A percentile compares a stretch with the other conserved stretches of the same genome.
Evolutionary conservation across 768 basidiomycete genomes (phyloP).

Genomic region (Calocera viscosa): DNA sequence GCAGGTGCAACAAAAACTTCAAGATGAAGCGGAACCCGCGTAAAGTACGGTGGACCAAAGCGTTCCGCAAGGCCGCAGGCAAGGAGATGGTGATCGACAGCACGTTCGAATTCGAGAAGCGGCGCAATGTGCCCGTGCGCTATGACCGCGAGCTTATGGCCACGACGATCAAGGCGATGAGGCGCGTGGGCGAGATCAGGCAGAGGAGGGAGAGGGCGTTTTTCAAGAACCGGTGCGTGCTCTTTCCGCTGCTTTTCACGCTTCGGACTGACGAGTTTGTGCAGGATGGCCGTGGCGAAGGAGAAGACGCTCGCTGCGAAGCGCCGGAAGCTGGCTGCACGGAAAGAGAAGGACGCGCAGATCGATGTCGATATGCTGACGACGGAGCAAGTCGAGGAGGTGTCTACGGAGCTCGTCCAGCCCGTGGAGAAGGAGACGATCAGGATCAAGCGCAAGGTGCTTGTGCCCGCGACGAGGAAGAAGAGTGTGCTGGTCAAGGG

Average conservation of each 20-base stretch:
- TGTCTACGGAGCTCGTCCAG: conserved; percentile 52
- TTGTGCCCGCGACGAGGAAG: conserved; percentile 38
- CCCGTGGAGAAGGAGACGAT: conserved; percentile 39
- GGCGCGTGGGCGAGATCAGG: conserved; percentile 86
- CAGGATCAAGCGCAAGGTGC: conserved; percentile 64
- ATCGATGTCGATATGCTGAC: background rate
- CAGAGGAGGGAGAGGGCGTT: conserved; percentile 81
- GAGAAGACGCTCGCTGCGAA: conserved; percentile 35
- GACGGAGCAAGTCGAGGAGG: conserved; percentile 6
- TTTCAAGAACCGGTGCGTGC: conserved; percentile 63
- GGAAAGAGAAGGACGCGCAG: background rate
- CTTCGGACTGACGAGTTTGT: background rate
- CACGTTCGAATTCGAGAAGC: conserved; percentile 97
- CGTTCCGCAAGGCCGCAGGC: conserved; percentile 94
- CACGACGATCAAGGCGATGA: conserved; percentile 93
- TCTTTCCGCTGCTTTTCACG: background rate
- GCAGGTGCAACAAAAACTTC: conserved; percentile 97
- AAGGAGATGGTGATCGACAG: conserved; percentile 99
- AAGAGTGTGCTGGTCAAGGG: conserved; percentile 63
- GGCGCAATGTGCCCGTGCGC: conserved; percentile 90
- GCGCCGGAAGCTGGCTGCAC: conserved; percentile 11
- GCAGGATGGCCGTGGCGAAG: conserved; percentile 16
- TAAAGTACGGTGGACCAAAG: conserved; percentile 98
- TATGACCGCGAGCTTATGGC: conserved; percentile 90
- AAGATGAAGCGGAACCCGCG: conserved; percentile 99